phyloP scores from a whole-genome alignment of 345 rosid species.

The Corymbia maculata region DNA sequence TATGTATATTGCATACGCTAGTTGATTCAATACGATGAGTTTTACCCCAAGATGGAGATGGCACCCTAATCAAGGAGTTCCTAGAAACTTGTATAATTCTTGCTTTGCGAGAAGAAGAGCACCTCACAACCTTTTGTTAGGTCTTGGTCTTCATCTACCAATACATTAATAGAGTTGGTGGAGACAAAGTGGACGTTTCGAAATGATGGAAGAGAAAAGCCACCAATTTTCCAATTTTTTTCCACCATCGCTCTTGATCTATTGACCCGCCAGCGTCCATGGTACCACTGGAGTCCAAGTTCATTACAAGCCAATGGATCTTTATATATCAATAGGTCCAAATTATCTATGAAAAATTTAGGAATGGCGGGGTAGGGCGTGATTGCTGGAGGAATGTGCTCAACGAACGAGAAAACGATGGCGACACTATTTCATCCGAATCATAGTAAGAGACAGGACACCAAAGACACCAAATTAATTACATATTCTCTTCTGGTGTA shows the following conservation, averaged over 20 bases:
- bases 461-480: too few species aligned
- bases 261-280: background rate
- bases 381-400: too few species aligned
- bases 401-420: too few species aligned
- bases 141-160: background rate
- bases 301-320: too few species aligned
- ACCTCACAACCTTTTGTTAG: background rate
- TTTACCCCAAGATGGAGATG: background rate
- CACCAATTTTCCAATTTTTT: too few species aligned
- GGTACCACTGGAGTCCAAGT: background rate
- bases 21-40: background rate
- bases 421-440: too few species aligned
- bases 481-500: too few species aligned
- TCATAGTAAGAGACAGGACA: too few species aligned
- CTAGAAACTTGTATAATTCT: background rate
- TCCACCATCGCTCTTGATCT: background rate
- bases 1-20: background rate
- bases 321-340: too few species aligned
- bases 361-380: too few species aligned
- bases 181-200: background rate
- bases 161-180: accelerated
- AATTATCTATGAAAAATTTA: too few species aligned
- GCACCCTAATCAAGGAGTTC: background rate
- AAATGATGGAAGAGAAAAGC: background rate
- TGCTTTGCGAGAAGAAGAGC: background rate